Evolutionary conservation across 352 stramenopile species (phyloP), one percentile per base, ranked within the genome.

Genomic region (Globisporangium paddicum): DNA sequence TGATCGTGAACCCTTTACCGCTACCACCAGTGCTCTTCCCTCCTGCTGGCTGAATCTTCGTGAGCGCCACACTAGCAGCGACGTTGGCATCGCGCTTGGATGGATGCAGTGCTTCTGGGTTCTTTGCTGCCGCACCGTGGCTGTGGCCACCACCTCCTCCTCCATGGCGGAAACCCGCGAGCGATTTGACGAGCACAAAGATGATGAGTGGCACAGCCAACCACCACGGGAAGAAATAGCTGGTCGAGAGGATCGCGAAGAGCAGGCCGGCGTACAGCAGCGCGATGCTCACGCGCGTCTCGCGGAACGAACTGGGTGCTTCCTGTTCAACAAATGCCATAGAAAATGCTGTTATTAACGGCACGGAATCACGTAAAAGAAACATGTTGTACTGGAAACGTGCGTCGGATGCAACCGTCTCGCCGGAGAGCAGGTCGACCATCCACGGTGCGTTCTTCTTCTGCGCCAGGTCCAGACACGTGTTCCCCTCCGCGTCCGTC

Each of bases 191-290:
- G 13, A 90, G 54, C 21, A 86, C 51, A 11, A 89, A 32, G 6
- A 76, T 48, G 37, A 93, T 86, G 18, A 91, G 56, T 6, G 80
- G 81, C 32, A 90, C 25, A 0, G 79, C 67, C 3, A 91, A 53
- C 67, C 80, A 93, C 79, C 79, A 93, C 21, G 81, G 73, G n/a
- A 88, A 55, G 49, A 69, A 82, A 46, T 89, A 88, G 35, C 72
- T 86, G 3, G 78, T 87, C 10, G 68, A 65, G 14, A 93, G 47
- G 55, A 89, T 75, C 1, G 58, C 67, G 18, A 84, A 68, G n/a
- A 89, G 49, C 23, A 85, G 26, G 0, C 62, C 26, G 0, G 66
- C 70, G 61, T 90, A 87, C 14, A 86, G 48, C 2, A 91, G 32
- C 11, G 75, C 64, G 28, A 88, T 71, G 38, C 69, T 64, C n/a